Conservation (phyloP, 192 early-diverging fungal species). For the Kickxella alabastrina region DNA sequence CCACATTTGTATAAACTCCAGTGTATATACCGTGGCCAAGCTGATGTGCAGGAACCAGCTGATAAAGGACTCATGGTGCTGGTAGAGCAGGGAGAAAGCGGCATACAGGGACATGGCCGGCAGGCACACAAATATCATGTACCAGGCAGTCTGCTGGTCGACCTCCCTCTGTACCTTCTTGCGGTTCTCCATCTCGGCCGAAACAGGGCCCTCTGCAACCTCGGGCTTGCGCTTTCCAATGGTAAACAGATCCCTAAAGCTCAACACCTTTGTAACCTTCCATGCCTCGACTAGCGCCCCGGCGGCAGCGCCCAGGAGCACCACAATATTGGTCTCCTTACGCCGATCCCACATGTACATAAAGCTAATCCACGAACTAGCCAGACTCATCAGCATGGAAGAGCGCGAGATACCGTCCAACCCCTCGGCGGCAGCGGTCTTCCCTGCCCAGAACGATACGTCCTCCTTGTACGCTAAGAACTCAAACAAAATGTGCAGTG, state of each 20-base stretch:
- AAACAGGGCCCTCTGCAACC: neutral
- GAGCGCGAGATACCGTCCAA: slow-evolving; percentile 51
- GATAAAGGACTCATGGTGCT: slow-evolving; percentile 48
- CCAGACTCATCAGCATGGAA: slow-evolving; percentile 50
- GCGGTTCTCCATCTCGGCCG: slow-evolving; percentile 4
- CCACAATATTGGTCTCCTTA: slow-evolving; percentile 51
- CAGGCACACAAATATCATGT: slow-evolving; percentile 45
- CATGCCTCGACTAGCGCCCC: slow-evolving; percentile 52
- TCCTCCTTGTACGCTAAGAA: slow-evolving; percentile 58
- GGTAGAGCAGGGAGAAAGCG: slow-evolving; percentile 49
- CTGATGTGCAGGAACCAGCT: slow-evolving; percentile 54
- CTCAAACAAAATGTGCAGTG: slow-evolving; percentile 55
- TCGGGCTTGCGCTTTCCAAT: neutral
- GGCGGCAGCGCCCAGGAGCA: slow-evolving; percentile 42
- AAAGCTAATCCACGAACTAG: slow-evolving; percentile 47
- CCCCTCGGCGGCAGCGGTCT: slow-evolving; percentile 14
- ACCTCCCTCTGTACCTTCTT: slow-evolving; percentile 39
- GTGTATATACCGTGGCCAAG: slow-evolving; percentile 52
- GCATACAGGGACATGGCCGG: slow-evolving; percentile 51
- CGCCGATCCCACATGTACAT: slow-evolving; percentile 53
- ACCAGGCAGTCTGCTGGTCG: slow-evolving; percentile 52
- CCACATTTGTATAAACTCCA: slow-evolving; percentile 59
- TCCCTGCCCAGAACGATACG: slow-evolving; percentile 51
- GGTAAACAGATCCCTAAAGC: slow-evolving; percentile 12
- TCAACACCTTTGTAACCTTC: slow-evolving; percentile 50